Percentiles rank a stretch among this genome's conserved stretches.
Evolutionary conservation across 1,139 yeast species (phyloP).

Genomic region (Kodamaea fungicola): DNA sequence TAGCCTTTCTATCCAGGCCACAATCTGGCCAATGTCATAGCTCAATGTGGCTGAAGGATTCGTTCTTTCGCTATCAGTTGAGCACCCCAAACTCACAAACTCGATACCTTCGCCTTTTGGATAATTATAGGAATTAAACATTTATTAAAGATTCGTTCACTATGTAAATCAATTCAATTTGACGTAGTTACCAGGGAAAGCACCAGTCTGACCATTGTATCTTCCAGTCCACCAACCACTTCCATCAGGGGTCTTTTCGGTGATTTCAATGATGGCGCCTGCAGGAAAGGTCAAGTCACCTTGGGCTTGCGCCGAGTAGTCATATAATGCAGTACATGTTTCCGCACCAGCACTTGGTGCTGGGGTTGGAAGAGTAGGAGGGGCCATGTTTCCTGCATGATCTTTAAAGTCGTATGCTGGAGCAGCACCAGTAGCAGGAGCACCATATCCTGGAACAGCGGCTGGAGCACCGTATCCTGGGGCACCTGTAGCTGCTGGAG

Average conservation of each 20-base stretch:
- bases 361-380: constrained; percentile 23
- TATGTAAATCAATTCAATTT: constrained; percentile 44
- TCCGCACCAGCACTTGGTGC: constrained; percentile 41
- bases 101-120: too few relatives aligned
- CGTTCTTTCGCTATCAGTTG: too few relatives aligned
- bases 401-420: constrained; percentile 5
- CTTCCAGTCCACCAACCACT: constrained; percentile 99
- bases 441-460: constrained; percentile 6
- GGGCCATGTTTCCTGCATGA: neutral
- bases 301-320: constrained; percentile 78
- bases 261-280: constrained; percentile 80
- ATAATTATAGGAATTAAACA: neutral
- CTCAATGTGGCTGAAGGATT: too few relatives aligned
- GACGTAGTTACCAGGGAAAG: constrained; percentile 95
- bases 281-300: constrained; percentile 88
- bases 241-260: constrained; percentile 75
- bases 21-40: too few relatives aligned
- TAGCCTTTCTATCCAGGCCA: too few relatives aligned
- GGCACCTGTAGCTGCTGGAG: constrained; percentile 17
- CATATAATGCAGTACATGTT: constrained; percentile 73
- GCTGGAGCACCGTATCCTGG: constrained; percentile 3
- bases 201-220: constrained; percentile 81
- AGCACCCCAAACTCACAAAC: too few relatives aligned
- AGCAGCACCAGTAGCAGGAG: constrained; percentile 13
- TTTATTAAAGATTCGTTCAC: neutral